Conservation (phyloP, 257 asterid species). For the Capsicum baccatum region DNA sequence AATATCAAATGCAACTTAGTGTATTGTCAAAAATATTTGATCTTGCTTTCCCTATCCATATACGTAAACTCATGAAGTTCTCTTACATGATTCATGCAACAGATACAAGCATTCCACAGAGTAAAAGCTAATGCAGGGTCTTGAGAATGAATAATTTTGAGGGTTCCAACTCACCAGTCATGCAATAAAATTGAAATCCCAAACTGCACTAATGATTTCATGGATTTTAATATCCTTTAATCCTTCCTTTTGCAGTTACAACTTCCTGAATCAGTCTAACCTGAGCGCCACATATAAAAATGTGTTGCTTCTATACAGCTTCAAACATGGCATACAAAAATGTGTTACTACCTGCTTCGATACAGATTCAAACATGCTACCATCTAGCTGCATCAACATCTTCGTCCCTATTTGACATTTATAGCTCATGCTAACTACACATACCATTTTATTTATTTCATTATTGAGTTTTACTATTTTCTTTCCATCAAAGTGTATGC, state of each 20-base stretch:
- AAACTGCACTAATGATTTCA: slow-evolving; percentile 8
- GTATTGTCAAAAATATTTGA: neutral
- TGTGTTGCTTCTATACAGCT: neutral
- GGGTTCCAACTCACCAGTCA: neutral
- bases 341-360: neutral
- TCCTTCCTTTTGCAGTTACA: neutral
- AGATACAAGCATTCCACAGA: neutral
- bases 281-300: neutral
- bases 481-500: neutral
- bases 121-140: neutral
- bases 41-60: neutral
- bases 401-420: neutral
- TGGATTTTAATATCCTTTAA: slow-evolving; percentile 15
- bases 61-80: neutral
- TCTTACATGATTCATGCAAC: neutral
- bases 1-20: neutral
- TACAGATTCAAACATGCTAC: neutral
- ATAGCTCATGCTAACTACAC: neutral
- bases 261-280: neutral
- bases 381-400: slow-evolving; percentile 20
- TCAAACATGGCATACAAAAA: neutral
- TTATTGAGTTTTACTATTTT: neutral
- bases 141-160: slow-evolving; percentile 10
- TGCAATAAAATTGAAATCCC: neutral
- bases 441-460: neutral